Base-by-base conservation (phyloP, 2,329 filamentous ascomycete species). In the Fusarium xylarioides region DNA sequence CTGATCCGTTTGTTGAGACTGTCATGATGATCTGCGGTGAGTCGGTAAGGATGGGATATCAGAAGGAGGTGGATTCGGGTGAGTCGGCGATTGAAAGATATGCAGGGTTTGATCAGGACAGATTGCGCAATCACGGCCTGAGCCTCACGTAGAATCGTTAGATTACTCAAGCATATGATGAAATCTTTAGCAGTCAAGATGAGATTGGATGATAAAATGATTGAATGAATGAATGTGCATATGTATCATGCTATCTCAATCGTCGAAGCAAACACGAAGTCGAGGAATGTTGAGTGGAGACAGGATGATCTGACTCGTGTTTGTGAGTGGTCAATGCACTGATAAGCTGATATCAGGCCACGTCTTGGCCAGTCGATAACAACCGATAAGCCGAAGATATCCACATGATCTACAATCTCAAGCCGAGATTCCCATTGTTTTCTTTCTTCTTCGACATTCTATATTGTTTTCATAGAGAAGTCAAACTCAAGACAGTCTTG, bases 81-180 rank as follows among this genome's bases (percentile, higher is more conserved):
- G 42, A 68, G 42, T 68, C 66, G 66, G 66, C 66, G 66, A 68
- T 68, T 63, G 55, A 68, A 68, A 10, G 42, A 46, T 40, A 35
- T 34, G 43, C 32, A 35, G 49, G 21, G 28, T 32, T 47, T 23
- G 35, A 40, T 52, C 23, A 30, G 32, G 16, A 66, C 38, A 37
- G 63, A 43, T 32, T 43, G 49, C 38, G 40, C 43, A 26, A 43
- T 12, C 23, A 23, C 9, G n/a, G 43, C n/a, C 8, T 54, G 23
- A n/a, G 35, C 32, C 28, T 30, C 7, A 34, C 6, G 32, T 0
- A 23, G 7, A 2, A 23, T 60, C n/a, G n/a, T 28, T 21, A 35
- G 30, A 47, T 23, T 30, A 5, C 0, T 1, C n/a, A 28, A 16
- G 34, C 23, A 28, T 54, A 40, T 40, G 50, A 14, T 18, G 1